Evolutionary conservation across 2,329 filamentous ascomycete genomes (phyloP).

Genomic region (Periconia sp.): DNA sequence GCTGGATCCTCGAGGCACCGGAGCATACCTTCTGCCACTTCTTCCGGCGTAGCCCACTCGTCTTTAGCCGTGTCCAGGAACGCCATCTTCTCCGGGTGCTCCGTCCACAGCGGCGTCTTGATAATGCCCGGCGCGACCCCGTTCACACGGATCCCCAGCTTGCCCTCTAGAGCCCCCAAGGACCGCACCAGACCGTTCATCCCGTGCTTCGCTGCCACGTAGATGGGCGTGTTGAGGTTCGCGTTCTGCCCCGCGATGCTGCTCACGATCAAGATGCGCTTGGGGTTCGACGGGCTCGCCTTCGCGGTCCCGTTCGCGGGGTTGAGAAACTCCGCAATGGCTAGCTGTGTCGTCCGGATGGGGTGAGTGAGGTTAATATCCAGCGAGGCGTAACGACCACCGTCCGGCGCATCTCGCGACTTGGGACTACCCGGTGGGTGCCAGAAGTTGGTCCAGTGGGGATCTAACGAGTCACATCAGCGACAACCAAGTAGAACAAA

Average conservation of each 20-base stretch:
- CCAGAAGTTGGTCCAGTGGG: slow-evolving; percentile 53
- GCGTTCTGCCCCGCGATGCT: slow-evolving; percentile 48
- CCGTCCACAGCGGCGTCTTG: slow-evolving; percentile 64
- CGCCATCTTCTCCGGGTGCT: slow-evolving; percentile 61
- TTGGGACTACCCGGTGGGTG: slow-evolving; percentile 45
- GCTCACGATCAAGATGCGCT: slow-evolving; percentile 49
- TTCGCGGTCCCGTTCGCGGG: slow-evolving; percentile 33
- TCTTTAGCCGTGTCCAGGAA: slow-evolving; percentile 53
- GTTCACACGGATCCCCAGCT: slow-evolving; percentile 58
- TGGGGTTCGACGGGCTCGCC: slow-evolving; percentile 44
- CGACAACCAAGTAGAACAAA: too few species aligned
- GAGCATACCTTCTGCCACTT: slow-evolving; percentile 62
- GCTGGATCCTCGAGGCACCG: slow-evolving; percentile 55
- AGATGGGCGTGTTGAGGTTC: slow-evolving; percentile 45
- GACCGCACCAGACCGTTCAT: slow-evolving; percentile 54
- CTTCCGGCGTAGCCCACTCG: slow-evolving; percentile 62
- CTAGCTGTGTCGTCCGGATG: slow-evolving; percentile 51
- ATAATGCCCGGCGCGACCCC: slow-evolving; percentile 63
- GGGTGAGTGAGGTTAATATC: slow-evolving; percentile 54
- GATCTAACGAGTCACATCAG: slow-evolving; percentile 23
- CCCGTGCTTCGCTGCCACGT: slow-evolving; percentile 50
- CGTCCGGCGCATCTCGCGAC: slow-evolving; percentile 36
- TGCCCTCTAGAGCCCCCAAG: slow-evolving; percentile 52
- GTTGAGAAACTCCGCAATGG: slow-evolving; percentile 49
- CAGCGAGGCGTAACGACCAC: slow-evolving; percentile 35